Evolutionary conservation across 768 basidiomycete genomes (phyloP).

Genomic region (Paxillus involutus): DNA sequence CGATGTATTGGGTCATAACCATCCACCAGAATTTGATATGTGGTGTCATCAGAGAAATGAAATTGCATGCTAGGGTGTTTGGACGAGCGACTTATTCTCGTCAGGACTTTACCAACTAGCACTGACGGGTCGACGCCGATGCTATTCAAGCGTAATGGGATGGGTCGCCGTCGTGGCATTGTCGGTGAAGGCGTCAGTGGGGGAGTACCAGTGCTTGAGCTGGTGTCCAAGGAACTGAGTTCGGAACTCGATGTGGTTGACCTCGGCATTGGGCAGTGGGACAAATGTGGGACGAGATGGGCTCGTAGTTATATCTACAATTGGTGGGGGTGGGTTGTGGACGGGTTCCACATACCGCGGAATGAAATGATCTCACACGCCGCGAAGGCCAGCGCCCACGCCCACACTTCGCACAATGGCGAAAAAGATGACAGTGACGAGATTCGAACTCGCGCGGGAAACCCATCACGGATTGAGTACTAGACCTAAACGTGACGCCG

Average conservation of each 20-base stretch:
- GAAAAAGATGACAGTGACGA: conserved; percentile 50
- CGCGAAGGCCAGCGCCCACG: too few relatives aligned
- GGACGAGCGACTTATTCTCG: conserved; percentile 38
- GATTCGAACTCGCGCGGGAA: conserved; percentile 61
- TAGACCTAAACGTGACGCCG: conserved; percentile 57
- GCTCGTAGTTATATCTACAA: conserved; percentile 1
- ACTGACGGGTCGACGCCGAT: conserved; percentile 40
- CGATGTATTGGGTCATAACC: conserved; percentile 58
- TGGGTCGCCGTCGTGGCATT: conserved; percentile 33
- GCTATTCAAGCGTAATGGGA: conserved; percentile 31
- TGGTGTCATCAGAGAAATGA: conserved; percentile 42
- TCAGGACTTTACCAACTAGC: conserved; percentile 46
- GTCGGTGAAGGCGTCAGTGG: conserved; percentile 18
- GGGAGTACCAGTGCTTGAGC: conserved; percentile 14
- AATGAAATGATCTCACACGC: too few relatives aligned
- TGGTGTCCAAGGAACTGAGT: conserved; percentile 8
- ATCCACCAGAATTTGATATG: conserved; percentile 55
- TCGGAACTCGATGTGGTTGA: conserved; percentile 8
- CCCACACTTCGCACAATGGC: too few relatives aligned
- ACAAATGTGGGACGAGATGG: neutral
- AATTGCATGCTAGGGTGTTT: conserved; percentile 49
- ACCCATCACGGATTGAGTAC: conserved; percentile 50
- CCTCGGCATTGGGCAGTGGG: conserved; percentile 12
- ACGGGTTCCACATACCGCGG: conserved; percentile 5
- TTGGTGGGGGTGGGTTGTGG: neutral